Base-by-base conservation (phyloP, 768 basidiomycete species). In the Rhizopogon sp. region DNA sequence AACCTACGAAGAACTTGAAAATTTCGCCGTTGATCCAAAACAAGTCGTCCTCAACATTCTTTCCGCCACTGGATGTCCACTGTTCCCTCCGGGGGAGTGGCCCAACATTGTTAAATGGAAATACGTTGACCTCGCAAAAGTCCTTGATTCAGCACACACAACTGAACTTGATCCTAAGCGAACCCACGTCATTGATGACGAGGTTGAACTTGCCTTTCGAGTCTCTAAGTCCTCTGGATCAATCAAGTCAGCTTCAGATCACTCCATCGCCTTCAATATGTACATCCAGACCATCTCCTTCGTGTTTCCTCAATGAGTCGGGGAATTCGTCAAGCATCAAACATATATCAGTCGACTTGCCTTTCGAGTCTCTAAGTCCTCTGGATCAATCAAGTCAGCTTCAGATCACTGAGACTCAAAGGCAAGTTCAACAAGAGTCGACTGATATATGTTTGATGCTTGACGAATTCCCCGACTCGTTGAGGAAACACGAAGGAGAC, bases 81-180 rank as follows among this genome's bases (percentile, higher is more conserved):
- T 50, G 0, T 62, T 62, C 9, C 61, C 53, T 0, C 41, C 50
- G 0, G 29, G 49, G 1, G 57, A 63, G 16, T 63, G 60, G 60
- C 22, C 46, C 1, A 59, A 61, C 9, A 13, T 62, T 6, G 14
- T 60, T 10, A 52, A 42, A 0, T 55, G 57, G 4, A 29, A 40
- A 0, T 37, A 37, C 0, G 31, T 59, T 2, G 50, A 63, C 22
- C 56, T 63, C 0, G 7, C 33, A 0, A 63, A 63, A 1, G 60
- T 61, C 8, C 60, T 63, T 1, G 40, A 57, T 1, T 50, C 50
- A 0, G 55, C 47, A 0, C 59, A 59, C 5, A 22, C 51, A 0
- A 56, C 53, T 0, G 43, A 59, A 1, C 5, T 61, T 1, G 39
- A 63, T 0, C 10, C 47, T 0, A 63, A 61, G 6, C 40, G 59